A percentile compares a stretch with the other conserved stretches of the same genome.
Conservation (phyloP, 1,139 yeast species). For the Scheffersomyces illinoinensis region DNA sequence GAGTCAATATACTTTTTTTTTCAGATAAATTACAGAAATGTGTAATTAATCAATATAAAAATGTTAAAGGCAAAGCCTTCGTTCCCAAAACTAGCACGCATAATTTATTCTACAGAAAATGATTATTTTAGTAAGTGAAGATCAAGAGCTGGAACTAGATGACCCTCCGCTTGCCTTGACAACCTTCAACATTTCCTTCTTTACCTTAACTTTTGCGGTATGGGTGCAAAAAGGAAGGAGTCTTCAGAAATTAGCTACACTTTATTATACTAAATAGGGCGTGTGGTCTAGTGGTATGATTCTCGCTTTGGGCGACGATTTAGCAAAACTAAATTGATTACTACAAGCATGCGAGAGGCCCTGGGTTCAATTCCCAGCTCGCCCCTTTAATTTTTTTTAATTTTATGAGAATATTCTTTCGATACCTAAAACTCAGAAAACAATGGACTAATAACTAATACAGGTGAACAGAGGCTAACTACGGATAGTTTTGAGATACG, state of each 20-base stretch:
- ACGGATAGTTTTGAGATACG: neutral
- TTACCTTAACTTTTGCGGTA: neutral
- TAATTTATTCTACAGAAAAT: too few species aligned
- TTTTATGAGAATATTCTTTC: neutral
- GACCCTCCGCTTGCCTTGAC: too few species aligned
- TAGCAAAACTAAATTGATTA: conserved; percentile 8
- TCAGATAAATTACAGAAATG: neutral
- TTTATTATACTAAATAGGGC: too few species aligned
- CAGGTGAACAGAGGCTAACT: neutral
- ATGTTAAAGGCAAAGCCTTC: neutral
- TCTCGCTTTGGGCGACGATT: conserved; percentile 22
- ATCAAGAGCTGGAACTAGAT: too few species aligned
- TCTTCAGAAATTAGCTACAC: too few species aligned
- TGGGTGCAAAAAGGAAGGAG: too few species aligned
- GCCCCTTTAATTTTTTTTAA: conserved; percentile 16
- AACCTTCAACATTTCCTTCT: neutral
- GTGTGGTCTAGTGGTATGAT: conserved; percentile 28
- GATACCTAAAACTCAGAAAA: neutral
- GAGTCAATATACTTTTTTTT: neutral
- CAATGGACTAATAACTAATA: neutral
- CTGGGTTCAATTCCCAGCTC: conserved; percentile 26
- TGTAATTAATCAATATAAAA: neutral
- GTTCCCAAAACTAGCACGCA: neutral
- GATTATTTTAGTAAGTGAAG: too few species aligned
- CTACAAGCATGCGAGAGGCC: conserved; percentile 23